Percentiles rank a stretch among this genome's conserved stretches.
phyloP scores from a whole-genome alignment of 2,329 filamentous ascomycete genomes.

The Geosmithia flava region DNA sequence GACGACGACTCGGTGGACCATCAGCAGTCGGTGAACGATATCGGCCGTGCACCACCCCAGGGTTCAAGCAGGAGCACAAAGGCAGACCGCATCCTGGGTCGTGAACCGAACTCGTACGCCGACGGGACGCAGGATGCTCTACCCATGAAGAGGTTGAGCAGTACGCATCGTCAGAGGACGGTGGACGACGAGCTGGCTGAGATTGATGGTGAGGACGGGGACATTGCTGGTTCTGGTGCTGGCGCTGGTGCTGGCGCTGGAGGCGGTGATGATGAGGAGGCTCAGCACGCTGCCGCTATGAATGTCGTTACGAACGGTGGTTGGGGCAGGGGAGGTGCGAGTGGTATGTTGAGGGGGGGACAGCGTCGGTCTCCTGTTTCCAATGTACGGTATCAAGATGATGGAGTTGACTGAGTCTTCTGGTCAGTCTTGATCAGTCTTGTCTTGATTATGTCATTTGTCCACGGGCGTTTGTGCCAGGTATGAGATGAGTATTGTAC shows the following conservation, averaged over 20 bases:
- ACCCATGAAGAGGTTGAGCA: slow-evolving; percentile 33
- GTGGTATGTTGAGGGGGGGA: slow-evolving; percentile 25
- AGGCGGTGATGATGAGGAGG: slow-evolving; percentile 16
- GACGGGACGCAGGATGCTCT: slow-evolving; percentile 28
- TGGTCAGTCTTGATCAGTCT: no score
- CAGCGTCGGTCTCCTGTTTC: not conserved
- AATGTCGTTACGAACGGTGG: slow-evolving; percentile 26
- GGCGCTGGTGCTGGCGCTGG: slow-evolving; percentile 7
- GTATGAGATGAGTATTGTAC: no score
- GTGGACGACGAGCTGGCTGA: slow-evolving; percentile 29
- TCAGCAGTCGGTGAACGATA: slow-evolving; percentile 9
- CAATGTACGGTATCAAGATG: slow-evolving; percentile 5
- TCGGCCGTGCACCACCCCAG: slow-evolving; percentile 7
- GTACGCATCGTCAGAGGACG: slow-evolving; percentile 22
- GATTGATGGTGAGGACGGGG: slow-evolving; percentile 21
- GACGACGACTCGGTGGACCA: slow-evolving; percentile 5
- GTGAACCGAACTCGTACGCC: slow-evolving; percentile 41
- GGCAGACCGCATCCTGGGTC: slow-evolving; percentile 44
- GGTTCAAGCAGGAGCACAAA: slow-evolving; percentile 31
- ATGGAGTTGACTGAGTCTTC: slow-evolving; percentile 20
- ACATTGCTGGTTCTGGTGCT: slow-evolving; percentile 11
- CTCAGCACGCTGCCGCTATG: slow-evolving; percentile 29
- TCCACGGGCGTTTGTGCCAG: no score
- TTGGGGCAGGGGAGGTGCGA: slow-evolving; percentile 27
- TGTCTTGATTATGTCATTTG: no score